These are phyloP conservation scores for Petunia secreta DNA, from an alignment of 257 asterid species.

Conservation along the genomic window DNA sequence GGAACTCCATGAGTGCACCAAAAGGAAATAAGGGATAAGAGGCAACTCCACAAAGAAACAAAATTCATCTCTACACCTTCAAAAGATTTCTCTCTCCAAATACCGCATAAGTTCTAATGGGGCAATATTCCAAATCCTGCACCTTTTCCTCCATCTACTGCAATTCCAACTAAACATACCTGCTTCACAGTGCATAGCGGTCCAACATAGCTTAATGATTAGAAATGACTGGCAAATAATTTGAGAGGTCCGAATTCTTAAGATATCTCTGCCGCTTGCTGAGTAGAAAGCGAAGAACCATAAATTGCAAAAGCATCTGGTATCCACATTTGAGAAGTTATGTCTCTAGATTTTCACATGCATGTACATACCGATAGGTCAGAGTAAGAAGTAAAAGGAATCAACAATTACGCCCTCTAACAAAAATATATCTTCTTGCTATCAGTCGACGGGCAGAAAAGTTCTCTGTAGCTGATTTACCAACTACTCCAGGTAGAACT, in stretches of 20 bases:
- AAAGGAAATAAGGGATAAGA: too few relatives aligned
- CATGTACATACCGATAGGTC: background rate
- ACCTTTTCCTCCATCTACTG: too few relatives aligned
- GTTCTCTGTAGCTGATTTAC: background rate
- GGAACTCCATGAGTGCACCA: too few relatives aligned
- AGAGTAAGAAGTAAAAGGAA: constrained; percentile 11
- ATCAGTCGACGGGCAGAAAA: background rate
- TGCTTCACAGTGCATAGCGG: too few relatives aligned
- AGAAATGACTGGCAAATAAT: constrained; percentile 6
- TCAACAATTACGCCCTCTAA: background rate
- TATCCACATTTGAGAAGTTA: constrained; percentile 15
- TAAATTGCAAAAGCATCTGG: background rate
- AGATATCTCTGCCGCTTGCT: background rate
- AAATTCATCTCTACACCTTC: too few relatives aligned
- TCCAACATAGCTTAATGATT: constrained; percentile 6
- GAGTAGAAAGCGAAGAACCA: constrained; percentile 6
- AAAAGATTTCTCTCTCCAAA: too few relatives aligned
- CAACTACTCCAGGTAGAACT: background rate
- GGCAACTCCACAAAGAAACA: too few relatives aligned
- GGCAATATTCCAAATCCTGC: too few relatives aligned
- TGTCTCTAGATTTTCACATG: background rate
- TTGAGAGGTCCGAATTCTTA: background rate
- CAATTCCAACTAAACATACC: too few relatives aligned
- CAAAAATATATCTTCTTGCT: background rate
- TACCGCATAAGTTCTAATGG: too few relatives aligned